These are phyloP conservation scores for Vitellaria paradoxa DNA, from an alignment of 179 eudicot species.

Conservation along the genomic window DNA sequence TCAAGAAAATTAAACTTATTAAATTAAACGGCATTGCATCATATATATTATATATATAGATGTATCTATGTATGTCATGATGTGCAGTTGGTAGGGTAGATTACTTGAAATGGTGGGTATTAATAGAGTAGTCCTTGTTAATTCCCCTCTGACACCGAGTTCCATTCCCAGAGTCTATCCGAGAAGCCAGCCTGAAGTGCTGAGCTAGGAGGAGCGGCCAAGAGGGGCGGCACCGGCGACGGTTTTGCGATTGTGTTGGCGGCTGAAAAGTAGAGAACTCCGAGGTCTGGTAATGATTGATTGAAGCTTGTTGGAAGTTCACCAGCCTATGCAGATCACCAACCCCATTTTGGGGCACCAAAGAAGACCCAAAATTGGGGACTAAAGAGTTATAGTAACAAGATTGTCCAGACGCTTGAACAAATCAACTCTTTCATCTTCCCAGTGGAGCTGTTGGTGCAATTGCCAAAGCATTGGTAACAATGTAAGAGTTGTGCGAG, in stretches of 20 bases:
- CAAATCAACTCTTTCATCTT: neutral
- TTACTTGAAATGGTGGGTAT: constrained; percentile 54
- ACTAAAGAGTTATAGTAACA: constrained; percentile 10
- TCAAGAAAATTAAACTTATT: no score
- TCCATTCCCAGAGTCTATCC: constrained; percentile 79
- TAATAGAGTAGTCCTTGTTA: constrained; percentile 31
- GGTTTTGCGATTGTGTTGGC: constrained; percentile 14
- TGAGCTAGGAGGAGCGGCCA: constrained; percentile 15
- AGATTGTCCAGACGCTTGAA: neutral
- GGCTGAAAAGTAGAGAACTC: constrained; percentile 37
- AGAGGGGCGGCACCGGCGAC: constrained; percentile 8
- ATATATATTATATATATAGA: neutral
- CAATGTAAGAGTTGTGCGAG: constrained; percentile 33
- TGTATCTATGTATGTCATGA: neutral
- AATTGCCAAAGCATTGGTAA: neutral
- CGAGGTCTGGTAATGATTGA: constrained; percentile 17
- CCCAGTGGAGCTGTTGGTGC: constrained; percentile 10
- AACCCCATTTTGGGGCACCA: constrained; percentile 11
- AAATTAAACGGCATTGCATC: neutral
- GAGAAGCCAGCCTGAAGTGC: constrained; percentile 16
- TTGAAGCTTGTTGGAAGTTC: constrained; percentile 50
- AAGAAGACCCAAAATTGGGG: constrained; percentile 17
- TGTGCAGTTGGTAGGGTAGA: neutral
- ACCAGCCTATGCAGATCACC: constrained; percentile 68
- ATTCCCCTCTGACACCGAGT: constrained; percentile 36